A percentile compares a stretch with the other conserved stretches of the same genome.
Evolutionary conservation across 805 yeast species (phyloP).

Genomic region (Myxozyma sirexii): DNA sequence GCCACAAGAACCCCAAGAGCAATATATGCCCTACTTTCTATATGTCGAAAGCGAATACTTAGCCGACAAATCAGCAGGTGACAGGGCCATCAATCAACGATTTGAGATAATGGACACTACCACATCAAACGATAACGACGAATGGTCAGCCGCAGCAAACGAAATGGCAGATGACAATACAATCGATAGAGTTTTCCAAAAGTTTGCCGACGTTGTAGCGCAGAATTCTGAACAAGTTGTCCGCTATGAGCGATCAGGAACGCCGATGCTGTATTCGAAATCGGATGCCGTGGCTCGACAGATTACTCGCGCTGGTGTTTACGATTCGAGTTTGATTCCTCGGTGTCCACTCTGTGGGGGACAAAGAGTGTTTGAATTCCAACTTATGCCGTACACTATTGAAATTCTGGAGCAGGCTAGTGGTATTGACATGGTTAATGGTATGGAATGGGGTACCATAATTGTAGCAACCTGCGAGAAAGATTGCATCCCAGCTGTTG

Average conservation of each 20-base stretch:
- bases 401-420: conserved; percentile 68
- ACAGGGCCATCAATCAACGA: conserved; percentile 5
- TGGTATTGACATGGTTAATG: conserved; percentile 55
- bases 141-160: conserved; percentile 33
- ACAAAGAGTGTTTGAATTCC: conserved; percentile 71
- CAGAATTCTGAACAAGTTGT: conserved; percentile 86
- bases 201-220: conserved; percentile 72
- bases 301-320: conserved; percentile 36
- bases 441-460: conserved; percentile 98
- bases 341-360: conserved; percentile 60
- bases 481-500: conserved; percentile 62
- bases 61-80: conserved; percentile 10
- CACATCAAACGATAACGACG: conserved; percentile 19
- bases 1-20: conserved; percentile 17
- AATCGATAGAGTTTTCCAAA: conserved; percentile 77
- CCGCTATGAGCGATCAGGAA: conserved; percentile 79
- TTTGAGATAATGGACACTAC: conserved; percentile 21
- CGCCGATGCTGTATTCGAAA: conserved; percentile 72
- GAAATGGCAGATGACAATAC: conserved; percentile 22
- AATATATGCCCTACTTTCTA: conserved; percentile 30
- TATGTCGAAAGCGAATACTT: conserved; percentile 36
- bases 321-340: conserved; percentile 50
- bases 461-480: conserved; percentile 74
- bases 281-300: conserved; percentile 57
- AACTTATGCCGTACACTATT: conserved; percentile 92